Base-by-base conservation (phyloP, 2,329 filamentous ascomycete genomes). In the Celoporthe dispersa region DNA sequence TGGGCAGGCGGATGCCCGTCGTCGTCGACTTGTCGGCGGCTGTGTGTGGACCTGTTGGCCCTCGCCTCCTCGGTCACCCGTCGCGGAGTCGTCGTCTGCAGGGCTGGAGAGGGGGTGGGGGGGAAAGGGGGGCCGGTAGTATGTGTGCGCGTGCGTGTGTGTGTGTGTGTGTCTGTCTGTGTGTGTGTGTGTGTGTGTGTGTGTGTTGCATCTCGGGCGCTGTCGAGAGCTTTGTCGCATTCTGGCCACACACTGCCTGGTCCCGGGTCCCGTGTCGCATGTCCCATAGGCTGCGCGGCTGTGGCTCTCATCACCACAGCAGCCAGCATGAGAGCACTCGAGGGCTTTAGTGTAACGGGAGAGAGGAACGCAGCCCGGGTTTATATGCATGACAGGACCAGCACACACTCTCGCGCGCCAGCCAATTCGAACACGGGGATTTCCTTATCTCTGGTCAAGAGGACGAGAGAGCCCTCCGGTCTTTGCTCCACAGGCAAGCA, bases 391-490 rank as follows among this genome's bases (percentile, higher is more conserved):
- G 53, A 41, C 64, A 12, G 19, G 19, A 2, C 7, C n/a, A n/a
- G 19, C 31, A n/a, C 31, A 37, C 31, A n/a, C 28, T 37, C 6
- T n/a, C 7, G 6, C 9, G 19, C 44, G 28, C 51, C 33, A 44
- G 48, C 51, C 51, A 37, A 31, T 31, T 57, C 51, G 16, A 55
- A 55, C 64, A 16, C 64, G 25, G 31, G 53, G 37, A 16, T 57
- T 39, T 44, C 16, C 64, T 66, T 66, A 66, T 66, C 64, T 59
- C 53, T 66, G 64, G 37, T 53, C n/a, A 66, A 48, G 37, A 31
- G 14, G 19, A 35, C 19, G 35, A 35, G 35, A 59, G n/a, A 66
- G 64, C 64, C 64, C 25, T 37, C 31, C 51, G 31, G 14, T n/a
- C n/a, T 48, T 39, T 31, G 53, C 53, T 44, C 64, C 64, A 66